Percentiles rank a stretch among this genome's conserved stretches.
phyloP scores from a whole-genome alignment of 202 grass and related monocot species.

The Setaria viridis region DNA sequence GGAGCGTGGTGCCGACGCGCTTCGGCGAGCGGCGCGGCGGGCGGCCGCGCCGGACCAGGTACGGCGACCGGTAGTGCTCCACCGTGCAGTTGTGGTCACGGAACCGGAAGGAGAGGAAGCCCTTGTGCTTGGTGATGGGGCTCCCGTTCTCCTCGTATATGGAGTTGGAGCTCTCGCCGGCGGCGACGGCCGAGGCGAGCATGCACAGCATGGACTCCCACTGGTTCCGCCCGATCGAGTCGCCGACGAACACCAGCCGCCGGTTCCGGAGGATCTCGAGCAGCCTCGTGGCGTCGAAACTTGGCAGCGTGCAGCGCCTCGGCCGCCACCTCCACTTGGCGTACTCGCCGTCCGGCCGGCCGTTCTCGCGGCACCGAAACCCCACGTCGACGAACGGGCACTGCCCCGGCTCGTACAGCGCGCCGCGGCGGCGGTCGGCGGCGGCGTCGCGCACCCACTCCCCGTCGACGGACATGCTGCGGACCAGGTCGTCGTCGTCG shows the following conservation, averaged over 20 bases:
- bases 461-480: slow-evolving; percentile 53
- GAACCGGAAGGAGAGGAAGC: slow-evolving; percentile 66
- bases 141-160: slow-evolving; percentile 69
- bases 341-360: slow-evolving; percentile 62
- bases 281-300: slow-evolving; percentile 51
- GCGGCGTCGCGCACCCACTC: slow-evolving; percentile 58
- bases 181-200: slow-evolving; percentile 45
- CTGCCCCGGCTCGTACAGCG: slow-evolving; percentile 43
- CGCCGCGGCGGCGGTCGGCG: slow-evolving; percentile 11
- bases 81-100: slow-evolving; percentile 60
- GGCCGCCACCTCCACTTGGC: slow-evolving; percentile 70
- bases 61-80: slow-evolving; percentile 71
- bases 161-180: background rate
- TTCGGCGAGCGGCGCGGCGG: slow-evolving; percentile 42
- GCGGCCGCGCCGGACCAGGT: slow-evolving; percentile 44
- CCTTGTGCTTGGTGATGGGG: slow-evolving; percentile 72
- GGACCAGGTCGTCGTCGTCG: background rate
- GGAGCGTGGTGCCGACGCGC: slow-evolving; percentile 37
- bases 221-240: slow-evolving; percentile 77
- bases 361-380: slow-evolving; percentile 78
- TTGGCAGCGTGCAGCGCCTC: slow-evolving; percentile 56
- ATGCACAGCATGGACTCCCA: slow-evolving; percentile 84
- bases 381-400: slow-evolving; percentile 72
- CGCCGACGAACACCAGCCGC: slow-evolving; percentile 67
- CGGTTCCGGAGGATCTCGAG: slow-evolving; percentile 56